Evolutionary conservation across 1,284 basidiomycete species (phyloP), one percentile per base, ranked within the genome.

Genomic region (Ganoderma boninense): DNA sequence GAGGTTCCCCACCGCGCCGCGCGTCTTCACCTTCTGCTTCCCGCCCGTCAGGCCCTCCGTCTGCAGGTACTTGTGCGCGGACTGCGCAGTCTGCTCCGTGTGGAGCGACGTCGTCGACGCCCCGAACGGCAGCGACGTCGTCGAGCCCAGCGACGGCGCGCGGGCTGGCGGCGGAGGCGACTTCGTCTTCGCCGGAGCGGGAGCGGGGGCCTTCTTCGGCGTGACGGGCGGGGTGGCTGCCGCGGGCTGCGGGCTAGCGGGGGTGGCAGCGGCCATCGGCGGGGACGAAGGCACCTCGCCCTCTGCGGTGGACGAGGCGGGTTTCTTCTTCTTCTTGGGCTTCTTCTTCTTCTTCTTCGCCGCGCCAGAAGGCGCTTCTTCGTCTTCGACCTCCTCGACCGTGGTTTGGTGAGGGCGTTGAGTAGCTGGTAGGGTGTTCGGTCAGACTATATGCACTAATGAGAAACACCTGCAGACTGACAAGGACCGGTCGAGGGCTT

Each of bases 21-120:
- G 85, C 23, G 90, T 89, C 80, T 95, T 95, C 64, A 90, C 79
- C 79, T 95, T 95, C 69, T 81, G 80, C 78, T 92, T 93, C 26
- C 82, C 80, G 26, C 80, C 74, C 62, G 57, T 60, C 3, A 88
- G 70, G 20, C 88, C 84, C 75, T 87, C 84, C 20, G 83, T 79
- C 74, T 90, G 86, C 29, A 93, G 73, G 78, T 94, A 95, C n/a
- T 90, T 88, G 70, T 84, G 90, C 32, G 87, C 87, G 29, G 92
- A 93, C 78, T 92, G 90, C 0, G 90, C 90, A 4, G 84, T 85
- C 69, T 82, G 81, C 68, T 84, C 85, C 44, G 82, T 78, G 4
- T 84, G 81, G 46, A 87, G 81, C 26, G 90, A 84, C 13, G 82
- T 79, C 57, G 84, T 83, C 38, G 87, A 84, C 62, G 32, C 79